phyloP scores from a whole-genome alignment of 805 yeast species.

The Wickerhamiella azyma region DNA sequence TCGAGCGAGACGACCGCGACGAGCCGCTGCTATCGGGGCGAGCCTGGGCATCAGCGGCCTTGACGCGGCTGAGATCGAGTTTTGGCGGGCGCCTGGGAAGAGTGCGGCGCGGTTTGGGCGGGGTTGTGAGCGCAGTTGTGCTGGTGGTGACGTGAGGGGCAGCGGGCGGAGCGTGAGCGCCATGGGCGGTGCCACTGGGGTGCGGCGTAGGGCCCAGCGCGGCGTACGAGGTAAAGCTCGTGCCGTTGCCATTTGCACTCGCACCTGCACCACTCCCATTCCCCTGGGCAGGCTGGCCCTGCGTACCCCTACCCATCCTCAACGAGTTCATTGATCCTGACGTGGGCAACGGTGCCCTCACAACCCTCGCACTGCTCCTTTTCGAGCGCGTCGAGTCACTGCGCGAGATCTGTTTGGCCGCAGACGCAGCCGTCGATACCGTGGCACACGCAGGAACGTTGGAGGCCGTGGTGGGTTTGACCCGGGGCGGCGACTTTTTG shows the following conservation, averaged over 20 bases:
- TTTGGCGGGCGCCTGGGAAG: neutral
- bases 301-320: no score
- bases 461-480: neutral
- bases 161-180: no score
- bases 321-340: neutral
- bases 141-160: no score
- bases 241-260: no score
- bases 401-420: conserved; percentile 1
- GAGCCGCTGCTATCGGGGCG: neutral
- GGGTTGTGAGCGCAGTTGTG: neutral
- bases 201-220: no score
- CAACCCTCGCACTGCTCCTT: neutral
- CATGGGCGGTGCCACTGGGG: no score
- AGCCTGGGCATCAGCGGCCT: neutral
- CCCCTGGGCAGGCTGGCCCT: no score
- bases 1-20: conserved; percentile 1
- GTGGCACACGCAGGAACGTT: conserved; percentile 1
- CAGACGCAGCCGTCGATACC: conserved; percentile 4
- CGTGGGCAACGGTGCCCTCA: neutral
- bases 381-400: neutral
- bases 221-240: no score
- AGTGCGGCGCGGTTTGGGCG: neutral
- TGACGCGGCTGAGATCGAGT: conserved; percentile 3
- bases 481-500: neutral
- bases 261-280: no score